Percentiles rank a stretch among this genome's conserved stretches.
Evolutionary conservation across 305 asterid species (phyloP).

Genomic region (Ajuga reptans): DNA sequence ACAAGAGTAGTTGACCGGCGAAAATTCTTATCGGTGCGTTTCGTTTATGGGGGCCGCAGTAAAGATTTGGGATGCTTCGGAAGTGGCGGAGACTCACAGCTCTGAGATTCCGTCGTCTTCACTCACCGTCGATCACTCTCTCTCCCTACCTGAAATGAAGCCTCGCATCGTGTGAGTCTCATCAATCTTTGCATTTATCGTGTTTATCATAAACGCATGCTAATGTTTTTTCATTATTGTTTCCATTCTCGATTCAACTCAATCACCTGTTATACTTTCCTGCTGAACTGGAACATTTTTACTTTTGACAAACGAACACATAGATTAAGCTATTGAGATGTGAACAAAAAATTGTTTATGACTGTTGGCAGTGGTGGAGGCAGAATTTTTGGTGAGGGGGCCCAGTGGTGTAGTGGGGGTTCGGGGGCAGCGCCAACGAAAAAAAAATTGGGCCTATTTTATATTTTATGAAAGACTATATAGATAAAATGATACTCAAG

Average conservation of each 20-base stretch:
- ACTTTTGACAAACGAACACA: not conserved
- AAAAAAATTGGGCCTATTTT: too few relatives aligned
- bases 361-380: too few relatives aligned
- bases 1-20: not conserved
- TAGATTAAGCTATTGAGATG: not conserved
- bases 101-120: conserved; percentile 61
- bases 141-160: conserved; percentile 57
- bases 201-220: not conserved
- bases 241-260: not conserved
- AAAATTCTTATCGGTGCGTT: not conserved
- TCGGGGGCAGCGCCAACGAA: too few relatives aligned
- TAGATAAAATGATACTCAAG: too few relatives aligned
- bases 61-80: conserved; percentile 74
- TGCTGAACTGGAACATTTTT: not conserved
- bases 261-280: not conserved
- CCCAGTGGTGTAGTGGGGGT: too few relatives aligned
- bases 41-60: conserved; percentile 38
- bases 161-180: conserved; percentile 57
- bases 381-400: too few relatives aligned
- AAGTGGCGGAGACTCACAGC: conserved; percentile 56
- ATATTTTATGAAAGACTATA: too few relatives aligned
- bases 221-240: not conserved
- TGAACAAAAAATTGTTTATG: not conserved
- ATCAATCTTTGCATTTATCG: conserved; percentile 1
- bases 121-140: conserved; percentile 67